Percentiles rank a stretch among this genome's conserved stretches.
Conservation (phyloP, 257 asterid species). For the Leonotis leonurus region DNA sequence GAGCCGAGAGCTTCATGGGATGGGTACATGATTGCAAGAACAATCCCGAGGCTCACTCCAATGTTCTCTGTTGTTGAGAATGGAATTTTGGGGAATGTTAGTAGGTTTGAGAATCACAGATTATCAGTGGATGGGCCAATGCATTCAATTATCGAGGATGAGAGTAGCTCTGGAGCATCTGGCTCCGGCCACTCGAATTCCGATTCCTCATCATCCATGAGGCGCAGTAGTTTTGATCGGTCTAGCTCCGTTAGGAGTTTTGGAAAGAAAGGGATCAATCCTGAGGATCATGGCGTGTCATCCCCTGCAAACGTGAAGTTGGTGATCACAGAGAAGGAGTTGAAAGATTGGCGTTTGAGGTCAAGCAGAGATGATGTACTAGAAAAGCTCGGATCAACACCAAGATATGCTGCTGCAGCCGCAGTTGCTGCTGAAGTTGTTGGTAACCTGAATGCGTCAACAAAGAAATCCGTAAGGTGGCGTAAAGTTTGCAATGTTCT, state of each 20-base stretch:
- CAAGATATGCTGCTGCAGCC: conserved; percentile 19
- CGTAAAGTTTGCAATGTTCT: conserved; percentile 53
- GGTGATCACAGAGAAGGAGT: conserved; percentile 84
- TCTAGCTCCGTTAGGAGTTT: conserved; percentile 81
- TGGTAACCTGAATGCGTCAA: conserved; percentile 23
- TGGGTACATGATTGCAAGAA: conserved; percentile 86
- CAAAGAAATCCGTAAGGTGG: conserved; percentile 59
- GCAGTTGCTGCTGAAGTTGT: conserved; percentile 16
- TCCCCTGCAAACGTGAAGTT: conserved; percentile 64
- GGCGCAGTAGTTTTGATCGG: conserved; percentile 78
- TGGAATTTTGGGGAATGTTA: conserved; percentile 39
- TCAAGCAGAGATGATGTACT: conserved; percentile 34
- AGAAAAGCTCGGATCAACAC: conserved; percentile 31
- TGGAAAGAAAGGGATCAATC: conserved; percentile 45
- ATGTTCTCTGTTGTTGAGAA: conserved; percentile 75
- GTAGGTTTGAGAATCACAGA: conserved; percentile 52
- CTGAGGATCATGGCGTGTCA: conserved; percentile 47
- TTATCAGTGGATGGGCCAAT: conserved; percentile 75
- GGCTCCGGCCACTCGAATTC: conserved; percentile 71
- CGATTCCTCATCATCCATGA: conserved; percentile 76
- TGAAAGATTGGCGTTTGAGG: conserved; percentile 74
- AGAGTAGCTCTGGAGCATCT: conserved; percentile 72
- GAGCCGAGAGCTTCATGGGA: conserved; percentile 99
- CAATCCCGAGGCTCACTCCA: conserved; percentile 78
- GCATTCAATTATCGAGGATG: conserved; percentile 81